Percentiles rank a stretch among this genome's conserved stretches.
Conservation (phyloP, 306 rosid species). For the Vicia villosa region DNA sequence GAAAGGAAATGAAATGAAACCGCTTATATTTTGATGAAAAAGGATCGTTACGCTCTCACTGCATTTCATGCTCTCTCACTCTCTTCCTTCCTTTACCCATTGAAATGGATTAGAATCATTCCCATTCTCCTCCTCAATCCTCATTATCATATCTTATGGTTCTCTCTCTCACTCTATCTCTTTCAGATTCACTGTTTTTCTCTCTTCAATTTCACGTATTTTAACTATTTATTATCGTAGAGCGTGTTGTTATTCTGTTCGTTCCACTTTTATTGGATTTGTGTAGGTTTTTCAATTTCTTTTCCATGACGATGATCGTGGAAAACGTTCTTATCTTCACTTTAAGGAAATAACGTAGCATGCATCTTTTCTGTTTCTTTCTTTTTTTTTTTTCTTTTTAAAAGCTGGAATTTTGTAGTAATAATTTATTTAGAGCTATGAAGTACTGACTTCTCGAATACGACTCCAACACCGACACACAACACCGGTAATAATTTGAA, state of each 20-base stretch:
- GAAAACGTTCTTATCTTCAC: neutral
- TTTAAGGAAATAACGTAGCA: neutral
- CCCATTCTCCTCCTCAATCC: neutral
- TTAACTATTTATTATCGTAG: neutral
- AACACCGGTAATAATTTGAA: too few species aligned
- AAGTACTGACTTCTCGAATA: too few species aligned
- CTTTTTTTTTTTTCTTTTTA: neutral
- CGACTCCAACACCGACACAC: too few species aligned
- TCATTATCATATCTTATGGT: neutral
- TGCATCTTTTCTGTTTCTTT: neutral
- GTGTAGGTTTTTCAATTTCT: slow-evolving; percentile 9
- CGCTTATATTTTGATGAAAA: neutral
- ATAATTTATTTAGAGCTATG: too few species aligned
- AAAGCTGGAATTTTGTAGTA: neutral
- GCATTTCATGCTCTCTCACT: neutral
- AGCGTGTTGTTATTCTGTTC: neutral
- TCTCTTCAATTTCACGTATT: neutral
- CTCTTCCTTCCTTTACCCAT: neutral
- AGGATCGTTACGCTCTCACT: neutral
- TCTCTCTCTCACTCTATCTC: neutral
- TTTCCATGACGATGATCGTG: slow-evolving; percentile 1
- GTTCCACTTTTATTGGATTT: neutral
- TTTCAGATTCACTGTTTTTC: neutral
- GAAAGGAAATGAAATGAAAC: slow-evolving; percentile 7
- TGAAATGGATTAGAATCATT: neutral